These are phyloP conservation scores for Entomortierella chlamydospora DNA, from an alignment of 192 early-diverging fungal genomes.

Conservation along the genomic window DNA sequence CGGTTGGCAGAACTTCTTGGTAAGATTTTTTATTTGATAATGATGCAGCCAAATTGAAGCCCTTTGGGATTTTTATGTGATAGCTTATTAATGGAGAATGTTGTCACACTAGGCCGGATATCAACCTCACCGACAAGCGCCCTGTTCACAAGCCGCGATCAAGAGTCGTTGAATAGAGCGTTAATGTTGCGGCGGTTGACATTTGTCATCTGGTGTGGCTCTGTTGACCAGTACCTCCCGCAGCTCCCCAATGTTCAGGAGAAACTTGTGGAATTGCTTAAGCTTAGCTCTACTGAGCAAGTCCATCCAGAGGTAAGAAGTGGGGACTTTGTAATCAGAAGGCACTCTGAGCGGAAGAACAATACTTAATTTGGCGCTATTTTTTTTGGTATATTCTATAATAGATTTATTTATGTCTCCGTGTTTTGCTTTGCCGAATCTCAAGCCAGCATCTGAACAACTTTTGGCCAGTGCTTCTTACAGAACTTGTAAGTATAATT, in stretches of 20 bases:
- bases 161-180: constrained; percentile 77
- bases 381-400: too few species aligned
- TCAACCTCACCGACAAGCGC: constrained; percentile 76
- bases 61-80: background rate
- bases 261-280: constrained; percentile 89
- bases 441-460: constrained; percentile 86
- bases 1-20: constrained; percentile 77
- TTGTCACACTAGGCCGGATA: constrained; percentile 61
- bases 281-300: constrained; percentile 70
- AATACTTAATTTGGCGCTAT: too few species aligned
- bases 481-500: constrained; percentile 75
- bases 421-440: constrained; percentile 83
- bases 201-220: constrained; percentile 81
- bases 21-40: constrained; percentile 22
- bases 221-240: constrained; percentile 79
- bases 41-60: too few species aligned
- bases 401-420: constrained; percentile 84
- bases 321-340: too few species aligned
- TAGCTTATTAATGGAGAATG: background rate
- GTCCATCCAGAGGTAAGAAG: constrained; percentile 77
- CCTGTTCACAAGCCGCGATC: constrained; percentile 86
- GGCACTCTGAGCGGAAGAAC: too few species aligned
- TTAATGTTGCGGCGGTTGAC: constrained; percentile 80
- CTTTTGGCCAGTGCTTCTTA: constrained; percentile 92
- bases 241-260: constrained; percentile 87